Conservation (phyloP, 441 rosid genomes). For the Kokia cookei region DNA sequence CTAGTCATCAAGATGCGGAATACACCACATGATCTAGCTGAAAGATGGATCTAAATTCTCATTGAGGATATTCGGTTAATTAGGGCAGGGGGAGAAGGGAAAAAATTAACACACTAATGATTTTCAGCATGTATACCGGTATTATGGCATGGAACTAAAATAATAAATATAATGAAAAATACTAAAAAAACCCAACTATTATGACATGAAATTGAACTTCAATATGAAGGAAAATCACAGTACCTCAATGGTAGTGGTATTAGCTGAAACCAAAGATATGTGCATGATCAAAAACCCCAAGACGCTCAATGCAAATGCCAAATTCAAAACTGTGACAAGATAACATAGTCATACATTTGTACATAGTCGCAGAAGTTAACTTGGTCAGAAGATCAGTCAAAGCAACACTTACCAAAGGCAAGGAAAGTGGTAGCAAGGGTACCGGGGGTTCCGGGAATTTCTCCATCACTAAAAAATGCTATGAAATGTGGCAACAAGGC, state of each 20-base stretch:
- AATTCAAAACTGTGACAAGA: conserved; percentile 53
- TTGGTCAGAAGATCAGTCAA: not conserved
- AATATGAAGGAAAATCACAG: conserved; percentile 7
- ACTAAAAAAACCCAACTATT: not conserved
- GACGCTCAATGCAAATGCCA: conserved; percentile 83
- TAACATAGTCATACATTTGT: conserved; percentile 5
- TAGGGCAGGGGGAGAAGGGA: not conserved
- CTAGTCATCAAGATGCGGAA: not conserved
- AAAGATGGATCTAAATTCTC: not conserved
- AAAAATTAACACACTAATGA: not conserved
- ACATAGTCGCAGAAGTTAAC: not conserved
- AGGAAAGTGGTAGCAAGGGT: conserved; percentile 84
- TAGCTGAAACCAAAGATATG: conserved; percentile 61
- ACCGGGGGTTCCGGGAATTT: conserved; percentile 86
- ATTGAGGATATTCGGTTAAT: not conserved
- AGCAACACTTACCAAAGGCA: conserved; percentile 54
- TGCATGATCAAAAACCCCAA: conserved; percentile 88
- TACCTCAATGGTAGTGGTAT: conserved; percentile 92
- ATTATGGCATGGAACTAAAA: not conserved
- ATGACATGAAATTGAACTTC: not conserved
- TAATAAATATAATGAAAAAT: not conserved
- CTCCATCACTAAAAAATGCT: conserved; percentile 80
- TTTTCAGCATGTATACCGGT: not conserved
- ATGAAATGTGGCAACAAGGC: conserved; percentile 75
- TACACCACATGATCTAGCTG: not conserved